Evolutionary conservation across 1,284 basidiomycete genomes (phyloP).

Genomic region (Irpex lacteus): DNA sequence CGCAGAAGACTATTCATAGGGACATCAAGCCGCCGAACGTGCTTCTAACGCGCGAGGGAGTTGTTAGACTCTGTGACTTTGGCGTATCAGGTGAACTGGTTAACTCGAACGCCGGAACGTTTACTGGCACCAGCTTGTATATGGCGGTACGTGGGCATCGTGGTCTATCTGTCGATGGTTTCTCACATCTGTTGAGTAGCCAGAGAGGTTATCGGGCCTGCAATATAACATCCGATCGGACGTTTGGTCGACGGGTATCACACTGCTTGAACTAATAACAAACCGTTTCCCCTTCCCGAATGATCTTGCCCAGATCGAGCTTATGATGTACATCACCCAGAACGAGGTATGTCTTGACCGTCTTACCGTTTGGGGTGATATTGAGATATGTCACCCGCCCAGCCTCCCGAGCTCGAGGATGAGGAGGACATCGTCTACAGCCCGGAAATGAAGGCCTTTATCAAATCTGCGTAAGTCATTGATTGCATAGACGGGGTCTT

Average conservation of each 20-base stretch:
- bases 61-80: constrained; percentile 94
- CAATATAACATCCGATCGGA: constrained; percentile 93
- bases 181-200: constrained; percentile 44
- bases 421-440: constrained; percentile 77
- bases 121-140: constrained; percentile 96
- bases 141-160: constrained; percentile 80
- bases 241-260: constrained; percentile 97
- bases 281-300: constrained; percentile 96
- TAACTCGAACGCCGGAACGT: constrained; percentile 89
- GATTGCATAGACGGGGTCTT: background rate
- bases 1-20: constrained; percentile 90
- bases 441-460: constrained; percentile 89
- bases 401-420: constrained; percentile 82
- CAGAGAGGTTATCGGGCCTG: constrained; percentile 88
- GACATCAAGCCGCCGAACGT: constrained; percentile 99
- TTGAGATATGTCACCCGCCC: constrained; percentile 13
- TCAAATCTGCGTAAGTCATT: constrained; percentile 74
- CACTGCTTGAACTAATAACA: constrained; percentile 90
- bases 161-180: background rate
- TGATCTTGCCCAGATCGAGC: constrained; percentile 89
- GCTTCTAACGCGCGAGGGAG: constrained; percentile 80
- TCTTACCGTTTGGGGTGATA: constrained; percentile 4
- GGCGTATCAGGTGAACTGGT: constrained; percentile 96
- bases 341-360: constrained; percentile 53
- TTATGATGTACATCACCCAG: constrained; percentile 89